Conservation (phyloP, 129 eudicot genomes). For the Apium graveolens region DNA sequence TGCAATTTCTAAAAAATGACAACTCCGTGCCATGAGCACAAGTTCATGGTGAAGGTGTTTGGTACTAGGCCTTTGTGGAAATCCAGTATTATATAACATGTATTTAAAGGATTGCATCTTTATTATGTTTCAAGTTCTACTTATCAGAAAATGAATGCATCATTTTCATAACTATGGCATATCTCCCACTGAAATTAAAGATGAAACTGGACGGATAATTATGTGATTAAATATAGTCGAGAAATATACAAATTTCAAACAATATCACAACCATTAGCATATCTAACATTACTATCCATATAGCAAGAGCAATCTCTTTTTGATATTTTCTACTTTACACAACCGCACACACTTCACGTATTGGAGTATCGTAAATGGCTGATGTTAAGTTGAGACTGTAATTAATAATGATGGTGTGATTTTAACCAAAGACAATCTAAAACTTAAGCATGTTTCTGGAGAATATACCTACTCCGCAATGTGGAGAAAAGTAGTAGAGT, state of each 20-base stretch:
- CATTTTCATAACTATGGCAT: background rate
- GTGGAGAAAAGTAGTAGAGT: background rate
- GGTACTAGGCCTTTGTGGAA: background rate
- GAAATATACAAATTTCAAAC: background rate
- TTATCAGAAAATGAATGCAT: background rate
- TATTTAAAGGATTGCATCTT: background rate
- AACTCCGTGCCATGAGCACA: background rate
- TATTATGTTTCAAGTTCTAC: background rate
- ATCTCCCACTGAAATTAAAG: background rate
- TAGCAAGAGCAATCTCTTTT: background rate
- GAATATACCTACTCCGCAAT: background rate
- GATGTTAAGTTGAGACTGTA: background rate
- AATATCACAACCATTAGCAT: background rate
- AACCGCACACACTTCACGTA: background rate
- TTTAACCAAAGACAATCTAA: background rate
- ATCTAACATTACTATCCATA: background rate
- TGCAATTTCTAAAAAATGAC: too few relatives aligned
- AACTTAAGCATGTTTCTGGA: background rate
- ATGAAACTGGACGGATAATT: background rate
- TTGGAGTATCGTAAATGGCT: background rate
- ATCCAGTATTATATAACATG: background rate
- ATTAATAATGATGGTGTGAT: background rate
- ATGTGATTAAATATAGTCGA: background rate
- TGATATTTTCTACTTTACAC: background rate
- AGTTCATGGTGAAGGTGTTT: background rate